Evolutionary conservation across 371 early-diverging fungal species (phyloP).

Genomic region (Apophysomyces variabilis): DNA sequence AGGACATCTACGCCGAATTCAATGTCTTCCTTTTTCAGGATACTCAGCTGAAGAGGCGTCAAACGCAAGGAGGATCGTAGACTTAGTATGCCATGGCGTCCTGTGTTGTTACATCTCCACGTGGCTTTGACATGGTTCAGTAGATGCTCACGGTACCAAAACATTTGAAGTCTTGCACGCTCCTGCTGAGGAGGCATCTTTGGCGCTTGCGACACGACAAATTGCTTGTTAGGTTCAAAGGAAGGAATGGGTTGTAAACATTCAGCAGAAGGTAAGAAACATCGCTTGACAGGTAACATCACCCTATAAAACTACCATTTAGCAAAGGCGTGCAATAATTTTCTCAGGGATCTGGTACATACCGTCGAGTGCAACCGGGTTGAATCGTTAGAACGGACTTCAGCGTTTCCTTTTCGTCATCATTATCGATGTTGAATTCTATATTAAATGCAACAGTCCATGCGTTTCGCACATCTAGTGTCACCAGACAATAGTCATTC

Average conservation of each 20-base stretch:
- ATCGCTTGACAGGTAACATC: slow-evolving; percentile 69
- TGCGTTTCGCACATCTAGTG: slow-evolving; percentile 79
- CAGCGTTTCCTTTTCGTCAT: slow-evolving; percentile 21
- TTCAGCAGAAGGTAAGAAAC: slow-evolving; percentile 56
- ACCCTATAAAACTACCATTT: slow-evolving; percentile 48
- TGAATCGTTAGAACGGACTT: slow-evolving; percentile 35
- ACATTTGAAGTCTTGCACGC: slow-evolving; percentile 59
- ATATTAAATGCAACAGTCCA: slow-evolving; percentile 77
- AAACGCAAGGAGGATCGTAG: slow-evolving; percentile 57
- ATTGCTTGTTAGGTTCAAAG: slow-evolving; percentile 75
- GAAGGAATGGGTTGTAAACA: slow-evolving; percentile 68
- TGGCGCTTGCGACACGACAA: slow-evolving; percentile 68
- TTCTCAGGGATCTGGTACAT: neutral
- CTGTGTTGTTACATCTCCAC: slow-evolving; percentile 51
- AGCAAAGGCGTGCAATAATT: neutral
- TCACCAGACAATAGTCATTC: slow-evolving; percentile 73
- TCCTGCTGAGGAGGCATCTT: slow-evolving; percentile 56
- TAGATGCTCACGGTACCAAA: slow-evolving; percentile 82
- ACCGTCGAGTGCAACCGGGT: slow-evolving; percentile 22
- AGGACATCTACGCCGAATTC: slow-evolving; percentile 53
- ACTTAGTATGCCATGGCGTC: slow-evolving; percentile 57
- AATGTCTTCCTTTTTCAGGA: slow-evolving; percentile 64
- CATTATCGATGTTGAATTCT: slow-evolving; percentile 65
- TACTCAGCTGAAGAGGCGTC: slow-evolving; percentile 52
- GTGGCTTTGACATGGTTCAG: slow-evolving; percentile 57